Evolutionary conservation across 495 filamentous ascomycete genomes (phyloP).

Genomic region (Aspergillus sclerotiicarbonarius): DNA sequence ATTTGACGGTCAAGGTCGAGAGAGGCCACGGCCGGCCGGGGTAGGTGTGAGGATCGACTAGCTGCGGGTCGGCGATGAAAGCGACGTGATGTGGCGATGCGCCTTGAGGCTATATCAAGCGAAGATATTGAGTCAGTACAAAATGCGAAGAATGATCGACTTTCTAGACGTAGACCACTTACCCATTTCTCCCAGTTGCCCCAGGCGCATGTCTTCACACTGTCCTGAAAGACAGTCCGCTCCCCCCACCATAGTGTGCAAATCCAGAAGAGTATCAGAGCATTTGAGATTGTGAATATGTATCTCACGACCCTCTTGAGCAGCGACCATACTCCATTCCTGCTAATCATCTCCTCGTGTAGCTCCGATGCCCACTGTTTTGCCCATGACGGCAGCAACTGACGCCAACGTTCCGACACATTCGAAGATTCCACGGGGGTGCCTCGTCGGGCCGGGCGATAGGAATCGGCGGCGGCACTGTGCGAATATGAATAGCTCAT

Average conservation of each 20-base stretch:
- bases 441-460: conserved; percentile 27
- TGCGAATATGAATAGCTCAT: conserved; percentile 45
- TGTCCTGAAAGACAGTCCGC: conserved; percentile 66
- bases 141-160: neutral
- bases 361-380: conserved; percentile 28
- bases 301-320: conserved; percentile 15
- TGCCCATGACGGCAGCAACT: conserved; percentile 19
- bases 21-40: conserved; percentile 90
- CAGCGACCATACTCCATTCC: conserved; percentile 15
- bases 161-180: conserved; percentile 28
- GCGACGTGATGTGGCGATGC: conserved; percentile 82
- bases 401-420: conserved; percentile 13
- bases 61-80: conserved; percentile 93
- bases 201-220: conserved; percentile 75
- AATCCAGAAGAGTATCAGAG: conserved; percentile 72
- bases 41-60: conserved; percentile 96
- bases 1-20: conserved; percentile 69
- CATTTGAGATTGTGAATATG: conserved; percentile 60
- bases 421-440: conserved; percentile 12
- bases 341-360: conserved; percentile 10
- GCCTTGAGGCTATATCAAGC: conserved; percentile 57
- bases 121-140: conserved; percentile 14
- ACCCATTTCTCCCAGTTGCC: conserved; percentile 91
- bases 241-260: conserved; percentile 84
- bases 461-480: conserved; percentile 27